A percentile compares a stretch with the other conserved stretches of the same genome.
Evolutionary conservation across 352 stramenopile genomes (phyloP).

Genomic region (Phytophthora pluvialis): DNA sequence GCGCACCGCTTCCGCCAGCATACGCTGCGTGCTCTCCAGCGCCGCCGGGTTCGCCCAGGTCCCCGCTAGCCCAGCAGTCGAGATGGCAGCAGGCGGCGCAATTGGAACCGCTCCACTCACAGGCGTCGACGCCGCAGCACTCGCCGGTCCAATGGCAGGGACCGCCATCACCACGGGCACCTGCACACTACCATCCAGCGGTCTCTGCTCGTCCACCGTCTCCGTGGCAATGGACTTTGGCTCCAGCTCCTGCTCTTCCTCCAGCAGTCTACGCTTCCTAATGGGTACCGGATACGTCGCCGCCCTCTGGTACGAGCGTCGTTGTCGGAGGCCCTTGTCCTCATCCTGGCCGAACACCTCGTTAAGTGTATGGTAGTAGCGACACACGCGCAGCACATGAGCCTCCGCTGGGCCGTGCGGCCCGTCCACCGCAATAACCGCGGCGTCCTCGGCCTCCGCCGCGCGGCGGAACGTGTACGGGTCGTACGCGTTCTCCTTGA

Average conservation of each 20-base stretch:
- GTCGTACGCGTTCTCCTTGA: conserved; percentile 54
- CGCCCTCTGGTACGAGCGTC: conserved; percentile 35
- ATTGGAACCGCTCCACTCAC: conserved; percentile 11
- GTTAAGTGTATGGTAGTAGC: conserved; percentile 77
- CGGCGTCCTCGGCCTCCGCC: conserved; percentile 24
- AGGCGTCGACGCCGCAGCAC: not conserved
- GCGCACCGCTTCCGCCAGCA: conserved; percentile 56
- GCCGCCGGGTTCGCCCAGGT: conserved; percentile 36
- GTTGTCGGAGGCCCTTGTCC: conserved; percentile 31
- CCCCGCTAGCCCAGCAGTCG: conserved; percentile 16
- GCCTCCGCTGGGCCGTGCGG: conserved; percentile 41
- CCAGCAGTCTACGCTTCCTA: conserved; percentile 23
- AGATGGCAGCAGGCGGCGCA: conserved; percentile 11
- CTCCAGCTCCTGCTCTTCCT: conserved; percentile 9
- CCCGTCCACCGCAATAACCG: not conserved
- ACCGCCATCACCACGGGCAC: not conserved
- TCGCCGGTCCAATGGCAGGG: not conserved
- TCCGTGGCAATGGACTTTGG: not conserved
- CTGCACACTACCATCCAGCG: not conserved
- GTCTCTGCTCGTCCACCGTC: conserved; percentile 8
- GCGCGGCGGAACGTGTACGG: conserved; percentile 27
- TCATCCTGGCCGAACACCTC: conserved; percentile 54
- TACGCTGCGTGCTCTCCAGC: conserved; percentile 58
- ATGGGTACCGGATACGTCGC: not conserved
- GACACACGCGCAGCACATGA: conserved; percentile 65